Evolutionary conservation across 2,329 filamentous ascomycete species (phyloP).

Genomic region (Talaromyces sp.): DNA sequence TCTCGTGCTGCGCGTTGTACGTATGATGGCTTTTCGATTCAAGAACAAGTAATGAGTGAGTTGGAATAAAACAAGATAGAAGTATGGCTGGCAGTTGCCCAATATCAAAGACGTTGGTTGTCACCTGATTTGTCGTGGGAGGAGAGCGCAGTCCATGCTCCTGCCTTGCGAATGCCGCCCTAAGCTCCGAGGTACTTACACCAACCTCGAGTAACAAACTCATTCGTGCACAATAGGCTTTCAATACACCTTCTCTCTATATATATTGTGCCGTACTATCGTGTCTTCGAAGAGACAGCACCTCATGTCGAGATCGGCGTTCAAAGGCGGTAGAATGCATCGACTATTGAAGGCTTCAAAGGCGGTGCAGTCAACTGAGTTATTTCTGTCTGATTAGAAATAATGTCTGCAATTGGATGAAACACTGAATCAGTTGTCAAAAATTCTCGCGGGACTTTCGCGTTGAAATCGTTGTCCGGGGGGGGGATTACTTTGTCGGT

Average conservation of each 20-base stretch:
- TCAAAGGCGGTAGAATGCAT: not conserved
- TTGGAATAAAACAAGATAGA: not conserved
- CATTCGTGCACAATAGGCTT: not conserved
- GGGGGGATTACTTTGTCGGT: not conserved
- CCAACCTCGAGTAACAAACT: not conserved
- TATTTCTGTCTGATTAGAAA: not conserved
- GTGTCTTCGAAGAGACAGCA: not conserved
- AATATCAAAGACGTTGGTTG: not conserved
- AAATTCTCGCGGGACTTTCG: not conserved
- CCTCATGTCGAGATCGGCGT: not conserved
- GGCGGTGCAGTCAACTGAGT: too few relatives aligned
- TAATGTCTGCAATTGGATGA: not conserved
- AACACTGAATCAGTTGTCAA: not conserved
- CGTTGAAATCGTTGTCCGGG: not conserved
- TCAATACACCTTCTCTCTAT: too few relatives aligned
- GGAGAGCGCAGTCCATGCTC: not conserved
- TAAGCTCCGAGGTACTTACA: not conserved
- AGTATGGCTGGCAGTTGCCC: not conserved
- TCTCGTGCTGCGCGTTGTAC: not conserved
- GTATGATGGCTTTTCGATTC: not conserved
- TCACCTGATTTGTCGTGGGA: conserved; percentile 15
- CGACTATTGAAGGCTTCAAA: not conserved
- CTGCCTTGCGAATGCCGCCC: not conserved
- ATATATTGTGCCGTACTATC: not conserved
- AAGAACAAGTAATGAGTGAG: not conserved